Base-by-base conservation (phyloP, 139 green algal species). In the Coccomyxa sp. region DNA sequence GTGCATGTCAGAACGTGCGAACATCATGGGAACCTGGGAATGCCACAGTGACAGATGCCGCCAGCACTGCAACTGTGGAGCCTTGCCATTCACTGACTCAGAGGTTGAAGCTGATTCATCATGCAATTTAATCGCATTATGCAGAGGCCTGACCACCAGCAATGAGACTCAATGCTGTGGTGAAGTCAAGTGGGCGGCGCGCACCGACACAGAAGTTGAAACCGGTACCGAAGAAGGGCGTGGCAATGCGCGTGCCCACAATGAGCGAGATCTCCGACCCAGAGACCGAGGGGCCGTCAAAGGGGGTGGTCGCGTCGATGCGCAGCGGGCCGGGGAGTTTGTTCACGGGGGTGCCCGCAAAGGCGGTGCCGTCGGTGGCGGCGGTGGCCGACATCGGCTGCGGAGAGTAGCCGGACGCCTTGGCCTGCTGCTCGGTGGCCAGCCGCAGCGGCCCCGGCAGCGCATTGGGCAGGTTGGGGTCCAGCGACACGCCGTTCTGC, bases 161-260 rank as follows among this genome's bases (percentile, higher is more conserved):
- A 51, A 7, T 51, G 38, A 51, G 38, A 51, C 38, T 51, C 38
- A 7, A 51, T 51, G 38, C 38, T 11, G 38, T 51, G 38, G 38
- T n/a, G n/a, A 51, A 51, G 38, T 51, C 38, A 51, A 7, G 38
- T 51, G 38, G 63, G 63, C 60, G 60, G 14, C 21, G 63, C 63
- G 21, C 71, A 77, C 71, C 71, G 14, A 82, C 57, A 31, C 78
- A 82, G 59, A 82, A 82, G 78, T 82, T 82, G 78, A 75, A 82
- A 0, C 78, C 78, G 23, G 78, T 82, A 9, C 78, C 78, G 23
- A 82, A 82, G 27, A 68, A 82, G 78, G 78, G 78, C 51, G 78
- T 82, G 51, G 78, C 45, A 9, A 82, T 71, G 51, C 78, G 78
- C 15, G 71, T 21, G 57, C 78, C 78, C 13, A 15, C 11, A 11